Evolutionary conservation across 305 asterid species (phyloP).

Genomic region (Fraxinus sp.): DNA sequence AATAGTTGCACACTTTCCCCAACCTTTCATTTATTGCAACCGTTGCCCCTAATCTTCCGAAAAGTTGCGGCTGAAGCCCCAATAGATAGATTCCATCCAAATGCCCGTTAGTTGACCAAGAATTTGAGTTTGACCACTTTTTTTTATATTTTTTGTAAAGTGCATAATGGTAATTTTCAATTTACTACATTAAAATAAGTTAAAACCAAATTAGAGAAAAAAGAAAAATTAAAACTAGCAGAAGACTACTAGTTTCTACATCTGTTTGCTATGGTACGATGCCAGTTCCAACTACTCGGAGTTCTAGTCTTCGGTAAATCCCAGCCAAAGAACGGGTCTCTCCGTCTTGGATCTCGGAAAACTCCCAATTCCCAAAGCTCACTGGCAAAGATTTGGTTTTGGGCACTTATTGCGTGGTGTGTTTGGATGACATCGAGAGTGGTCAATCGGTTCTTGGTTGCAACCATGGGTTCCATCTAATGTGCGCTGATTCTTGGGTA

Average conservation of each 20-base stretch:
- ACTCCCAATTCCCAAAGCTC: slow-evolving; percentile 35
- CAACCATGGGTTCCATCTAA: slow-evolving; percentile 67
- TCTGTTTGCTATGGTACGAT: slow-evolving; percentile 68
- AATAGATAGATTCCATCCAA: too few relatives aligned
- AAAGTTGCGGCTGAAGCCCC: too few relatives aligned
- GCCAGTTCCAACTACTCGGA: slow-evolving; percentile 22
- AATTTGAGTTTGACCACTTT: too few relatives aligned
- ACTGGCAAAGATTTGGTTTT: slow-evolving; percentile 58
- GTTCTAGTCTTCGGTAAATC: slow-evolving; percentile 26
- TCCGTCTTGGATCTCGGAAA: slow-evolving; percentile 61
- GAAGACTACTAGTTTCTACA: slow-evolving; percentile 30
- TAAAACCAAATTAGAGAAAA: too few relatives aligned
- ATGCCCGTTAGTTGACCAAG: too few relatives aligned
- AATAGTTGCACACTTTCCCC: too few relatives aligned
- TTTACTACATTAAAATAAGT: too few relatives aligned
- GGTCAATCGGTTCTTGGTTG: slow-evolving; percentile 70
- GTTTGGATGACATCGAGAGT: slow-evolving; percentile 56
- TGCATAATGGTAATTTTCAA: too few relatives aligned
- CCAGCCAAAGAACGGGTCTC: slow-evolving; percentile 36
- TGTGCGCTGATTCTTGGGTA: slow-evolving; percentile 70
- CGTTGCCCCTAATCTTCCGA: too few relatives aligned
- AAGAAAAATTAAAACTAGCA: too few relatives aligned
- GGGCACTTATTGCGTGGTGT: slow-evolving; percentile 59
- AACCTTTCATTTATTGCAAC: too few relatives aligned
- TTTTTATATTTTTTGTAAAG: too few relatives aligned